Conservation (phyloP, 805 yeast genomes). For the Dipodascus geniculatus region DNA sequence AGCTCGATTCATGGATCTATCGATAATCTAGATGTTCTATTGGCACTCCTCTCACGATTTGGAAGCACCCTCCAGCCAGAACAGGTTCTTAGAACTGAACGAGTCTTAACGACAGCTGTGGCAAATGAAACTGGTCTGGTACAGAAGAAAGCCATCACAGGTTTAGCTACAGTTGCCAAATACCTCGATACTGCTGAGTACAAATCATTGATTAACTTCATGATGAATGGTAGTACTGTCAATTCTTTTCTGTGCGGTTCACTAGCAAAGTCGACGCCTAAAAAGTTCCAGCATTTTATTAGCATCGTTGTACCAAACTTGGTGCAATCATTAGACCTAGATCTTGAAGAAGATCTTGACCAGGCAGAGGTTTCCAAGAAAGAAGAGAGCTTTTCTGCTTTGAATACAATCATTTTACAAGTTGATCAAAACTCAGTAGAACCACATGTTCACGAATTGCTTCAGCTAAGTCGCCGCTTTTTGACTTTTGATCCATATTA, state of each 20-base stretch:
- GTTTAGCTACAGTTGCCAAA: constrained; percentile 33
- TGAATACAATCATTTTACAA: constrained; percentile 30
- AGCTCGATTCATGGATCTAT: constrained; percentile 23
- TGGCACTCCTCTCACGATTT: constrained; percentile 41
- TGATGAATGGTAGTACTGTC: constrained; percentile 10
- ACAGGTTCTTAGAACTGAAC: constrained; percentile 25
- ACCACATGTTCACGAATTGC: constrained; percentile 19
- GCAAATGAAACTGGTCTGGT: constrained; percentile 31
- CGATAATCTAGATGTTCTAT: constrained; percentile 50
- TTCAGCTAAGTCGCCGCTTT: constrained; percentile 25
- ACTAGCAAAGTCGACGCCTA: constrained; percentile 19
- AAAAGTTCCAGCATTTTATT: constrained; percentile 11
- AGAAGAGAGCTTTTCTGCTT: constrained; percentile 35
- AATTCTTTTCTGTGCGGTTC: constrained; percentile 14
- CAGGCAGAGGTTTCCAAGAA: constrained; percentile 35
- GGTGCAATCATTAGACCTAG: constrained; percentile 18
- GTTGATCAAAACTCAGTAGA: constrained; percentile 27
- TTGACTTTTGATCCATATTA: constrained; percentile 38
- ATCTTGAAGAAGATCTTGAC: constrained; percentile 16
- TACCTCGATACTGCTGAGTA: constrained; percentile 20
- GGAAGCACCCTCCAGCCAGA: constrained; percentile 31
- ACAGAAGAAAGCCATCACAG: constrained; percentile 39
- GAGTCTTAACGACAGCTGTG: constrained; percentile 28
- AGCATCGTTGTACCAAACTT: constrained; percentile 9
- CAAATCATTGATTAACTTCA: constrained; percentile 12